Evolutionary conservation across 78 protist genomes (phyloP).

Genomic region (Chrysochromulina parva): DNA sequence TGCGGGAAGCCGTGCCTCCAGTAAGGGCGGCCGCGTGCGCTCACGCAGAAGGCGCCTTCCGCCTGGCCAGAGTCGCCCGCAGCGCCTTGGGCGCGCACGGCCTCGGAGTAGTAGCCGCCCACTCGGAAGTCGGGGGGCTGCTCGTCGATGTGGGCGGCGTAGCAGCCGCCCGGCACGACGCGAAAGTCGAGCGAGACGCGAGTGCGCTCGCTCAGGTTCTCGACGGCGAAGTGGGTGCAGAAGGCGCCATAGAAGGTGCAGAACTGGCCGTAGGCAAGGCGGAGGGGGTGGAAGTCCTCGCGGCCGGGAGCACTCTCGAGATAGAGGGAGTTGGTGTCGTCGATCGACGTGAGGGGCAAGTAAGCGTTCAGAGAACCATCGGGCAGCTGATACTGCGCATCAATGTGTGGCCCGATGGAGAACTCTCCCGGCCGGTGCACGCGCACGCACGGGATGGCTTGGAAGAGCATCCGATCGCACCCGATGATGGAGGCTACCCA

Average conservation of each 20-base stretch:
- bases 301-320: background rate
- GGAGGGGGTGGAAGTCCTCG: background rate
- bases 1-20: too few species aligned
- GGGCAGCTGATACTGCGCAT: background rate
- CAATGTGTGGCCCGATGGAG: background rate
- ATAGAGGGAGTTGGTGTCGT: background rate
- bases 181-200: background rate
- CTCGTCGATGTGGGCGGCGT: background rate
- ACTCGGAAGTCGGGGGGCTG: background rate
- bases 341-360: background rate
- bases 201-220: background rate
- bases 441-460: background rate
- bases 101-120: too few species aligned
- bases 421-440: background rate
- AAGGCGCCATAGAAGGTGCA: background rate
- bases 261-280: background rate
- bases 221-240: background rate
- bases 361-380: background rate
- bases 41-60: too few species aligned
- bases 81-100: too few species aligned
- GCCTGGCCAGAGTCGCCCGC: too few species aligned
- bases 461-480: background rate
- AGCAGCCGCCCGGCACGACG: background rate
- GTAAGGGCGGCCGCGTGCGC: too few species aligned
- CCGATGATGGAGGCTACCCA: too few species aligned